Conservation (phyloP, 768 basidiomycete species). For the Leccinellum rugosiceps region DNA sequence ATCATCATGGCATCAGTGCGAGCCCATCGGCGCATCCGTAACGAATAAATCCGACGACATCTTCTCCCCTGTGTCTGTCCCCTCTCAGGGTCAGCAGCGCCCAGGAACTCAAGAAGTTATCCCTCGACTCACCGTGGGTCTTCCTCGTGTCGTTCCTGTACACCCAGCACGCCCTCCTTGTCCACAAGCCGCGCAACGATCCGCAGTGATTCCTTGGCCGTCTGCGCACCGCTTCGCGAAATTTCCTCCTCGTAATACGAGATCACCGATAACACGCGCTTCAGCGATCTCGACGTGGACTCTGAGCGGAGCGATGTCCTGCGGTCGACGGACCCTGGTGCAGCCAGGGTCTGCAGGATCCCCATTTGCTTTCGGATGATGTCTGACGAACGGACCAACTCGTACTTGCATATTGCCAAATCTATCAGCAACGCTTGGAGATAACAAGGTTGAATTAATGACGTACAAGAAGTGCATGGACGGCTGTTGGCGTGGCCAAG, state of each 20-base stretch:
- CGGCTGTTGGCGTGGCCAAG: conserved; percentile 49
- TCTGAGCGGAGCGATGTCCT: conserved; percentile 29
- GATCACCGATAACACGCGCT: conserved; percentile 40
- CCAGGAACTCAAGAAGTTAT: not conserved
- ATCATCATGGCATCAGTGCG: conserved; percentile 46
- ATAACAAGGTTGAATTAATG: not conserved
- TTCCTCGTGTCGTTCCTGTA: conserved; percentile 32
- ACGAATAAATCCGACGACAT: conserved; percentile 52
- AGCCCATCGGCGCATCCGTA: conserved; percentile 55
- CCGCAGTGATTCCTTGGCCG: conserved; percentile 56
- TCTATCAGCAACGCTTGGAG: not conserved
- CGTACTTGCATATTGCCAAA: conserved; percentile 45
- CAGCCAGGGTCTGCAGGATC: conserved; percentile 41
- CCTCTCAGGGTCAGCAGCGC: conserved; percentile 18
- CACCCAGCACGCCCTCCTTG: conserved; percentile 51
- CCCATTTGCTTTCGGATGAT: conserved; percentile 46
- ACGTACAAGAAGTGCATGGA: conserved; percentile 64
- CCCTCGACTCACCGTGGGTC: conserved; percentile 46
- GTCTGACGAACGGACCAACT: conserved; percentile 55
- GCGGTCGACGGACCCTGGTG: conserved; percentile 27
- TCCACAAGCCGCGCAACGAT: conserved; percentile 60
- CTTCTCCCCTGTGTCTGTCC: conserved; percentile 42
- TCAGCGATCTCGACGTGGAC: conserved; percentile 38
- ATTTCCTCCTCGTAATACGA: conserved; percentile 59
- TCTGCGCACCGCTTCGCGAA: conserved; percentile 37